These are phyloP conservation scores for Penicillium occitanis DNA, from an alignment of 2,329 filamentous ascomycete species.

Conservation along the genomic window DNA sequence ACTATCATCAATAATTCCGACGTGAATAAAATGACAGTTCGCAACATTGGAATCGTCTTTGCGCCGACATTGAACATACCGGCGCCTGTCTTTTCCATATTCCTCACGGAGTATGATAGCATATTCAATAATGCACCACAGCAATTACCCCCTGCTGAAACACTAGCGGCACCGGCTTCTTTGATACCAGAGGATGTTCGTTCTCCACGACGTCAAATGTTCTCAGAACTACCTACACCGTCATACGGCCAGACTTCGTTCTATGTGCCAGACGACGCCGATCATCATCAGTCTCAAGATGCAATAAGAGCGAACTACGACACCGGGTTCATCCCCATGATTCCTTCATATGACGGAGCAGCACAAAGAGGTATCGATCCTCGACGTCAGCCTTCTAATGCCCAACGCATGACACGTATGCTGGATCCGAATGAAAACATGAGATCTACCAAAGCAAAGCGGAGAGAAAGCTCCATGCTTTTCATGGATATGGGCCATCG, in stretches of 20 bases:
- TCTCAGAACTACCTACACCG: constrained; percentile 65
- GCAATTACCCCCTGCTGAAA: constrained; percentile 39
- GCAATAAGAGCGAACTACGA: constrained; percentile 41
- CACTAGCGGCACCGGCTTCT: constrained; percentile 42
- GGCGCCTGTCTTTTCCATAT: constrained; percentile 87
- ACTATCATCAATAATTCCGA: constrained; percentile 87
- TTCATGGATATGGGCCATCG: constrained; percentile 44
- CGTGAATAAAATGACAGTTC: constrained; percentile 96
- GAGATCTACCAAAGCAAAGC: constrained; percentile 44
- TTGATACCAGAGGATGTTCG: constrained; percentile 58
- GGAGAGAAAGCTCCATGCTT: constrained; percentile 51
- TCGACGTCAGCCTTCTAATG: constrained; percentile 26
- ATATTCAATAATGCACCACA: constrained; percentile 75
- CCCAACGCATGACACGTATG: constrained; percentile 32
- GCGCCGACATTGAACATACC: constrained; percentile 96
- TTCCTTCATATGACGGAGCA: constrained; percentile 49
- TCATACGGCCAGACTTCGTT: constrained; percentile 61
- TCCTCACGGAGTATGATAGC: constrained; percentile 82
- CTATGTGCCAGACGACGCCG: constrained; percentile 32
- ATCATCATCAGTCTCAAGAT: constrained; percentile 28
- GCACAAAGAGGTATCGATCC: constrained; percentile 31
- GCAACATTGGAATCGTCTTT: constrained; percentile 97
- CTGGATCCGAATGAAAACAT: constrained; percentile 40
- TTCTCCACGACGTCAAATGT: constrained; percentile 65
- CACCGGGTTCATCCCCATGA: constrained; percentile 54